A percentile compares a stretch with the other conserved stretches of the same genome.
phyloP scores from a whole-genome alignment of 805 yeast genomes.

The Diddensiella transvaalensis region DNA sequence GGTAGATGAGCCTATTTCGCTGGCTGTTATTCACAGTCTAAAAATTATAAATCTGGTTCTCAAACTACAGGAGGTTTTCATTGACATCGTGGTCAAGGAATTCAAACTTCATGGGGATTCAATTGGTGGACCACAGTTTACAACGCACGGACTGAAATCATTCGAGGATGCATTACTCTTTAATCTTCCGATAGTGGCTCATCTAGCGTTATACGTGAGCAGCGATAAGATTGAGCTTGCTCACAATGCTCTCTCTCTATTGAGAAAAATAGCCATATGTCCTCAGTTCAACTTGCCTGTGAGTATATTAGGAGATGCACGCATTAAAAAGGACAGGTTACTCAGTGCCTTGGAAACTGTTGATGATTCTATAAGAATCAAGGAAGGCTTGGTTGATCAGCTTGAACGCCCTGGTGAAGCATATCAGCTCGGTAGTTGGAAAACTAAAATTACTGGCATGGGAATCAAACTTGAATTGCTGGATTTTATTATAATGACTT shows the following conservation, averaged over 20 bases:
- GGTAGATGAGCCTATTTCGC: constrained; percentile 33
- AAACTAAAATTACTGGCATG: constrained; percentile 29
- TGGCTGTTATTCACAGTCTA: constrained; percentile 29
- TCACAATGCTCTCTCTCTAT: constrained; percentile 47
- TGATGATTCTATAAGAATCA: constrained; percentile 73
- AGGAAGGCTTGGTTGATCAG: constrained; percentile 69
- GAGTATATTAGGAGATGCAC: constrained; percentile 30
- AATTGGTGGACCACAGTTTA: constrained; percentile 30
- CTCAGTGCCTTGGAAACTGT: constrained; percentile 69
- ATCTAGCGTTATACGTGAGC: constrained; percentile 72
- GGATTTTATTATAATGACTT: constrained; percentile 50
- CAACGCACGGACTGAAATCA: constrained; percentile 58
- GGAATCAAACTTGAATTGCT: constrained; percentile 56
- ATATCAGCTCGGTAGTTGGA: constrained; percentile 12
- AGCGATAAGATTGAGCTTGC: constrained; percentile 51
- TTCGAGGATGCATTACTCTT: constrained; percentile 71
- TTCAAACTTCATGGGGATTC: constrained; percentile 12
- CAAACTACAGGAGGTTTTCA: constrained; percentile 53
- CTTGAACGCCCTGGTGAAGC: constrained; percentile 38
- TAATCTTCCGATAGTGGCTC: constrained; percentile 68
- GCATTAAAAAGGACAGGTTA: constrained; percentile 52
- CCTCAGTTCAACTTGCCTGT: constrained; percentile 41
- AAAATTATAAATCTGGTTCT: constrained; percentile 22
- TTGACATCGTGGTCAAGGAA: constrained; percentile 47
- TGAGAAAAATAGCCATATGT: constrained; percentile 48